Evolutionary conservation across 1,284 basidiomycete species (phyloP).

Genomic region (Volvariella volvacea): DNA sequence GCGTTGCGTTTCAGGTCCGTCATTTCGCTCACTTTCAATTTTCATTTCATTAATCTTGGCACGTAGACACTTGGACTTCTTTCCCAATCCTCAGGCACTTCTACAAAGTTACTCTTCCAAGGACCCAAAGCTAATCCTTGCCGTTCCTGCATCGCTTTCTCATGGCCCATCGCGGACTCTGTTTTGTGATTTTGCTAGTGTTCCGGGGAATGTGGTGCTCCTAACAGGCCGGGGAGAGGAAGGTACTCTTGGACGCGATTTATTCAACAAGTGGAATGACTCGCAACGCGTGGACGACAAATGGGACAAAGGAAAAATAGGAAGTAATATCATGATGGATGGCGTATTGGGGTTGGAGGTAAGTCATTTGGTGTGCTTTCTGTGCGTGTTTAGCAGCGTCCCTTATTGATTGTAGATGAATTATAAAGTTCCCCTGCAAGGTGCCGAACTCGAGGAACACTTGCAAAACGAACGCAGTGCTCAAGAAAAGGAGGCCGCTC

Average conservation of each 20-base stretch:
- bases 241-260: conserved; percentile 68
- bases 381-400: too few relatives aligned
- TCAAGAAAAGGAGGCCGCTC: conserved; percentile 85
- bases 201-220: conserved; percentile 79
- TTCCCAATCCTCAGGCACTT: conserved; percentile 75
- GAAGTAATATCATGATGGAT: conserved; percentile 75
- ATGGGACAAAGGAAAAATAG: conserved; percentile 87
- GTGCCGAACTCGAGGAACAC: conserved; percentile 80
- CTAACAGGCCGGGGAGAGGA: conserved; percentile 77
- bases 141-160: conserved; percentile 87
- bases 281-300: conserved; percentile 71
- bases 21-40: neutral
- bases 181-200: conserved; percentile 79
- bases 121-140: conserved; percentile 89
- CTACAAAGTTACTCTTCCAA: conserved; percentile 78
- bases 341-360: conserved; percentile 64
- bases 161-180: conserved; percentile 87
- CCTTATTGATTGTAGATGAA: conserved; percentile 54
- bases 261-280: conserved; percentile 86
- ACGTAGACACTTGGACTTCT: conserved; percentile 84
- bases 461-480: conserved; percentile 71
- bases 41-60: neutral
- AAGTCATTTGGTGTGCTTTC: conserved; percentile 16
- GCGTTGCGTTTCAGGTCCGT: conserved; percentile 69
- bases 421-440: conserved; percentile 82